Base-by-base conservation (phyloP, 2,329 filamentous ascomycete genomes). In the Hymenoscyphus salicellus region DNA sequence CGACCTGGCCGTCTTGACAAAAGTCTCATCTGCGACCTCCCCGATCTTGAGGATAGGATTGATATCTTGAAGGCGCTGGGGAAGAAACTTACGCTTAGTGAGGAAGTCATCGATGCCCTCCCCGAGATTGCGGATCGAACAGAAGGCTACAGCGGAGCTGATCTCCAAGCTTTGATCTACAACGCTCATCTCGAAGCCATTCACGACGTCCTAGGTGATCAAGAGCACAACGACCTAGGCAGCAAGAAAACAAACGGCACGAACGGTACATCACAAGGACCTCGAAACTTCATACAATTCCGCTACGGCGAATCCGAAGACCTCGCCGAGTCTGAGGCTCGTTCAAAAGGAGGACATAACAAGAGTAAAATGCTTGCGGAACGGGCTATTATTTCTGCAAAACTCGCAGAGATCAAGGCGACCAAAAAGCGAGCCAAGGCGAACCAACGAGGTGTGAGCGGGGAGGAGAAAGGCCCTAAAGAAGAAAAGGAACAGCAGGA, bases 131-230 rank as follows among this genome's bases (percentile, higher is more conserved):
- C 93, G 0, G 81, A 81, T 17, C 82, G 86, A 17, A 98, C 94
- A 0, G 90, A 95, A 65, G 95, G 95, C 10, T 97, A 96, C 76
- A 95, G 92, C 0, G 95, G 95, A 14, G 95, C 95, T 0, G 95
- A 99, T 78, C 81, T 99, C 3, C 95, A 99, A 77, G 95, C 94
- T 0, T 84, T 99, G 6, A 88, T 98, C 55, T 97, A 96, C 72
- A 99, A 99, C 71, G 93, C 95, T 0, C 95, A 99, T 76, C 84
- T 99, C 5, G 94, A 98, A 79, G 95, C 95, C 32, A 97, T 99
- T 69, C 95, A 99, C 75, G 93, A 97, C 70, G 88, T 96, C 2
- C 84, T 99, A 0, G 89, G 87, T 62, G 86, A 89, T 72, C 81
- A 86, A 33, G 80, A 84, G 38, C 72, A 75, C 32, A 71, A 72